Evolutionary conservation across 306 rosid species (phyloP).

Genomic region (Citrullus amarus): DNA sequence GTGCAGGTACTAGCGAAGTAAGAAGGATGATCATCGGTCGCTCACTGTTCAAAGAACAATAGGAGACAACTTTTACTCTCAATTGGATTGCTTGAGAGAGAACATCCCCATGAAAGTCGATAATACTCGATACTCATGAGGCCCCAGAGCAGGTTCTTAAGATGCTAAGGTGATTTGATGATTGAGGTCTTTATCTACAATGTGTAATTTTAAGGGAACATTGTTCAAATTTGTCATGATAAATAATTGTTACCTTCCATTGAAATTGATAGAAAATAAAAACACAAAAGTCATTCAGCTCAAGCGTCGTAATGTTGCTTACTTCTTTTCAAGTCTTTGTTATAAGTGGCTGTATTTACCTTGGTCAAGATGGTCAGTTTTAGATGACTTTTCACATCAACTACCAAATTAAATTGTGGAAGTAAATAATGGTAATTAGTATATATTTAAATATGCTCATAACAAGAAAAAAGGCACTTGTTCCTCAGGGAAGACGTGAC

Average conservation of each 20-base stretch:
- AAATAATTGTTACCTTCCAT: not conserved
- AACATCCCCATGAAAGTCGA: not conserved
- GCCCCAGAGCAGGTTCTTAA: not conserved
- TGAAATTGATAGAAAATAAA: not conserved
- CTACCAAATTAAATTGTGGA: not conserved
- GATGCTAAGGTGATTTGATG: not conserved
- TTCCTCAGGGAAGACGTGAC: too few species aligned
- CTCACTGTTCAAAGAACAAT: constrained; percentile 66
- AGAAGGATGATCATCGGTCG: constrained; percentile 93
- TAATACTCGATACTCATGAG: too few species aligned
- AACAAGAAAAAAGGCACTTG: too few species aligned
- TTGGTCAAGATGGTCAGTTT: not conserved
- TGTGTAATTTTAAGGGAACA: not conserved
- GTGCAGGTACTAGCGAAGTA: constrained; percentile 89
- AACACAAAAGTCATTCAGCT: not conserved
- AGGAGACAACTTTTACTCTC: constrained; percentile 1
- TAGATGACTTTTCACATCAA: not conserved
- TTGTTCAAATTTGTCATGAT: not conserved
- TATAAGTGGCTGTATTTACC: not conserved
- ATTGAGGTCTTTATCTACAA: not conserved
- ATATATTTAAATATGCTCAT: too few species aligned
- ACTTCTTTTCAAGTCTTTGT: not conserved
- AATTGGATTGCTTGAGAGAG: not conserved
- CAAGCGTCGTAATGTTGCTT: not conserved
- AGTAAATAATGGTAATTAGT: too few species aligned